Conservation (phyloP, 257 asterid genomes). For the Pogostemon cablin region DNA sequence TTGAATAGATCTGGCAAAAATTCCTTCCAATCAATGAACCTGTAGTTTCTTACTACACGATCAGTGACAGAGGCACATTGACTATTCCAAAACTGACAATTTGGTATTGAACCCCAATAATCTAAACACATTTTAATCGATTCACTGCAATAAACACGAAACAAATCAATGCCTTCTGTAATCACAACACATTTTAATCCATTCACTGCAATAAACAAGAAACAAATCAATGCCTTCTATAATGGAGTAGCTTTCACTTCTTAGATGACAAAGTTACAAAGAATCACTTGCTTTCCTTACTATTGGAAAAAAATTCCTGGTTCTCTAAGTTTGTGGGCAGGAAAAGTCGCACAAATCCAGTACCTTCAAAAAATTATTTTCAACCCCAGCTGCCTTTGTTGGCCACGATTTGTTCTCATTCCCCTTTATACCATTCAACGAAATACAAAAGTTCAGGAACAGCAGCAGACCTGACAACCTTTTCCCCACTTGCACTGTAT, state of each 20-base stretch:
- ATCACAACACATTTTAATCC: constrained; percentile 55
- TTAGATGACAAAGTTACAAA: constrained; percentile 24
- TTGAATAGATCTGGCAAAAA: constrained; percentile 75
- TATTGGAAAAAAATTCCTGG: constrained; percentile 77
- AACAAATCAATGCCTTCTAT: constrained; percentile 30
- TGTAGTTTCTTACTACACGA: constrained; percentile 84
- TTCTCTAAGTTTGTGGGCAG: constrained; percentile 91
- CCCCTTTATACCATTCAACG: background rate
- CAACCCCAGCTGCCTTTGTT: background rate
- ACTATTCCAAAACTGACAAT: constrained; percentile 94
- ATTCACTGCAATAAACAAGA: constrained; percentile 59
- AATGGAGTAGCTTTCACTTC: constrained; percentile 23
- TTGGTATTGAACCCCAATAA: constrained; percentile 88
- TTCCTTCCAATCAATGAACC: constrained; percentile 71
- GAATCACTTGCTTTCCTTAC: constrained; percentile 53
- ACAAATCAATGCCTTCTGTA: constrained; percentile 31
- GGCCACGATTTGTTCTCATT: background rate
- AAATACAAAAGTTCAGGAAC: background rate
- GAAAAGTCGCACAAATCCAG: constrained; percentile 88
- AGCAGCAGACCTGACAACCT: constrained; percentile 68
- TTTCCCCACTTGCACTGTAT: constrained; percentile 64
- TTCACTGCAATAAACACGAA: constrained; percentile 56
- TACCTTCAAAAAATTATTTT: constrained; percentile 64
- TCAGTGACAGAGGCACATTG: constrained; percentile 97
- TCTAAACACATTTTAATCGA: constrained; percentile 65